Base-by-base conservation (phyloP, 208 protist species). In the Herpetomonas muscarum region DNA sequence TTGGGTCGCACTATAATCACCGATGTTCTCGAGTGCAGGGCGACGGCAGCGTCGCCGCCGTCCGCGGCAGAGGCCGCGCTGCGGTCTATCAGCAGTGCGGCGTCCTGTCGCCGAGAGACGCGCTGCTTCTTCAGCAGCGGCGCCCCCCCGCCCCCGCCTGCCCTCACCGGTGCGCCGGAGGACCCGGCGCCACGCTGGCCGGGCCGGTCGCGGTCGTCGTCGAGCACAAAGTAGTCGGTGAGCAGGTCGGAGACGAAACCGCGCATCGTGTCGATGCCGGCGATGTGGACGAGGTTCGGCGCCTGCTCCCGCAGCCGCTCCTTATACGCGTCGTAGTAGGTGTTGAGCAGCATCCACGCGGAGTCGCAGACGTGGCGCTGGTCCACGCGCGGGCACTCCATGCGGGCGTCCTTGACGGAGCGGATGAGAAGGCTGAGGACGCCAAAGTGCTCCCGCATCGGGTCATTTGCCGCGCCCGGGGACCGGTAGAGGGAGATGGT, bases 401-500 rank as follows among this genome's bases (percentile, higher is more conserved):
- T 67, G 21, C 76, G 74, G 1, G 76, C 75, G 36, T 92, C 85
- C 45, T 74, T 64, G 10, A 87, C 80, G 47, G 81, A 89, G 46
- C 79, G 70, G 52, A 92, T 63, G 49, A 92, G 65, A 10, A 88
- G 62, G 61, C 79, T 89, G 31, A 79, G 56, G 10, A 79, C 70
- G 37, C 79, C 81, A 5, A 85, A 47, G 19, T 68, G 56, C 57
- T 85, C 67, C 68, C 81, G 82, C 57, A 92, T 76, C 15, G 85
- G 85, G 68, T 92, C 85, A 45, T 83, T 76, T 28, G 69, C 55
- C 47, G 76, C 75, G 3, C 79, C 80, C 15, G 76, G 85, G 12
- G 78, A 79, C 15, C 85, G 85, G 63, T 92, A 89, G 31, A 92
- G 74, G 1, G 85, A 89, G 32, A 87, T 70, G 28, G 85, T 86